These are phyloP conservation scores for Citrullus mucosospermus DNA, from an alignment of 306 rosid species.

Conservation along the genomic window DNA sequence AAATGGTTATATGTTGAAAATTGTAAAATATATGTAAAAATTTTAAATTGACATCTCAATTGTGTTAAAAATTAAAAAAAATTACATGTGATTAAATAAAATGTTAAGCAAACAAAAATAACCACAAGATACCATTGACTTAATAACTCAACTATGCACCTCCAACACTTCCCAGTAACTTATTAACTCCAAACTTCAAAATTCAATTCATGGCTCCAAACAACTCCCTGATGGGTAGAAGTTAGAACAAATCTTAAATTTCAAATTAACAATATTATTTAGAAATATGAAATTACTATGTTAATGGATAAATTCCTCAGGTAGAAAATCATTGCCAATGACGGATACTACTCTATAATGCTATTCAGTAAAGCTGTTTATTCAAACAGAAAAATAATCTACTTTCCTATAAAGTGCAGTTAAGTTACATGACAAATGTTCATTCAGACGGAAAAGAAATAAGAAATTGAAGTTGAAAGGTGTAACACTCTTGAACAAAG, in stretches of 20 bases:
- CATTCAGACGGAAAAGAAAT: background rate
- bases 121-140: too few relatives aligned
- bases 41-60: too few relatives aligned
- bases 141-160: too few relatives aligned
- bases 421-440: background rate
- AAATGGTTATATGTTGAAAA: too few relatives aligned
- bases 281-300: background rate
- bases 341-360: background rate
- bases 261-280: background rate
- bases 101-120: too few relatives aligned
- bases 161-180: too few relatives aligned
- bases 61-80: too few relatives aligned
- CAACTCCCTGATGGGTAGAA: too few relatives aligned
- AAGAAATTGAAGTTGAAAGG: background rate
- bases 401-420: background rate
- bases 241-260: background rate
- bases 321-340: background rate
- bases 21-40: too few relatives aligned
- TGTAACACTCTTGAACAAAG: slow-evolving; percentile 6
- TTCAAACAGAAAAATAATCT: background rate
- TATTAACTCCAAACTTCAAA: too few relatives aligned
- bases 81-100: too few relatives aligned
- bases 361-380: background rate
- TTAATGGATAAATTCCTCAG: background rate
- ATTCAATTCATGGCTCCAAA: too few relatives aligned